Conservation (phyloP, 179 eudicot species). For the Nepenthes alata region DNA sequence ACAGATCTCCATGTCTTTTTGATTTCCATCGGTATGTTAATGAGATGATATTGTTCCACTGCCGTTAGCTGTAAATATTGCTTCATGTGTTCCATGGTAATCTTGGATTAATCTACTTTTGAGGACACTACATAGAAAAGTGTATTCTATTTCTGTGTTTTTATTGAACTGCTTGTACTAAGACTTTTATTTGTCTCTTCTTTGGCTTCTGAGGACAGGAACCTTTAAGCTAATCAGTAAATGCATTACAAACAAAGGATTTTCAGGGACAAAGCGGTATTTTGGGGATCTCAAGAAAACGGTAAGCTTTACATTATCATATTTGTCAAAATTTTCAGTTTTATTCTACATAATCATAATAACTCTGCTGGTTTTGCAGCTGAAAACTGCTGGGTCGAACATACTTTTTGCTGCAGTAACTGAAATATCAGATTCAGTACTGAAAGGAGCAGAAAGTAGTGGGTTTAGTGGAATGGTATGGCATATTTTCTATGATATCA, state of each 20-base stretch:
- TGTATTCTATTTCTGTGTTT: neutral
- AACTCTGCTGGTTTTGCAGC: conserved; percentile 29
- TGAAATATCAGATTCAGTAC: conserved; percentile 78
- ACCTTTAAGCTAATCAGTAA: conserved; percentile 87
- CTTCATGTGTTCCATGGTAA: no score
- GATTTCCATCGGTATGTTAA: no score
- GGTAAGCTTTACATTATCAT: conserved; percentile 30
- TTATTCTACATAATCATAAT: neutral
- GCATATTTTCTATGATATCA: neutral
- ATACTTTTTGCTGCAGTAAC: conserved; percentile 85
- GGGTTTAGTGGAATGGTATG: conserved; percentile 90
- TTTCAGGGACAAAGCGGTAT: conserved; percentile 84
- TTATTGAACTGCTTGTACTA: neutral
- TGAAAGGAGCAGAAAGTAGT: conserved; percentile 89
- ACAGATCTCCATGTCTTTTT: no score
- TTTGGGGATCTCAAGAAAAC: conserved; percentile 94
- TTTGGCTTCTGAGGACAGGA: conserved; percentile 37
- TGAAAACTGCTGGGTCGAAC: conserved; percentile 81
- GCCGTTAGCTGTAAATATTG: no score
- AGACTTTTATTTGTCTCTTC: conserved; percentile 4
- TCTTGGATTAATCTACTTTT: neutral
- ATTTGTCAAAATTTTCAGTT: neutral
- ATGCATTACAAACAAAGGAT: conserved; percentile 63
- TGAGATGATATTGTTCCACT: no score
- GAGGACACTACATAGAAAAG: neutral